Evolutionary conservation across 169 alveolate genomes (phyloP), one percentile per base, ranked within the genome.

Genomic region (Plasmodium blacklocki): DNA sequence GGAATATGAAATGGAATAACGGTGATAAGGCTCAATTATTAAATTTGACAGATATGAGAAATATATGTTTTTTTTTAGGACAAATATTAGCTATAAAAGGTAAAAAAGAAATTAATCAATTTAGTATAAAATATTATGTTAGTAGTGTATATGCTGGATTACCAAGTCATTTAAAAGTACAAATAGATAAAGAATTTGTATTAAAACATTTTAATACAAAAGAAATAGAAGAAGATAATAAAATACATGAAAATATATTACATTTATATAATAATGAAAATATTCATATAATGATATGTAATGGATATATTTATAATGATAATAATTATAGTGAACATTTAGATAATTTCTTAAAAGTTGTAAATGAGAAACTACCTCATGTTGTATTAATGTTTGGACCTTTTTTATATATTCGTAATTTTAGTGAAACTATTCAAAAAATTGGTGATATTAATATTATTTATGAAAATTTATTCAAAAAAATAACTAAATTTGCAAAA

Each of bases 11-110:
- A 43, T 71, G 29, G 64, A 85, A 59, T 70, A 85, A 70, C 49
- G 92, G 92, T 71, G 78, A 85, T 52, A 85, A 85, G 43, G 87
- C 92, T 21, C 92, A 85, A 85, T 54, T 85, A 32, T 73, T 85
- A 71, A 85, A 85, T 60, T 49, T 85, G 59, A 71, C 49, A 59
- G 45, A 60, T 64, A 85, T 85, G 71, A 85, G 72, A 85, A 68
- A 71, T 60, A 9, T 85, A 85, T 85, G 73, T 56, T 85, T 73
- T 59, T 85, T 85, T 71, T 72, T 72, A 64, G 92, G 92, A 3
- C 92, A 85, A 71, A 85, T 85, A n/a, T 59, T 85, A 85, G 87
- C 88, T 52, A 71, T 85, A 72, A 85, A 85, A 43, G 92, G 92
- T 23, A 85, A 85, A 52, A 85, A 72, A 71, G 92, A 85, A 85